Base-by-base conservation (phyloP, 306 rosid species). In the Prinsepia uniflora region DNA sequence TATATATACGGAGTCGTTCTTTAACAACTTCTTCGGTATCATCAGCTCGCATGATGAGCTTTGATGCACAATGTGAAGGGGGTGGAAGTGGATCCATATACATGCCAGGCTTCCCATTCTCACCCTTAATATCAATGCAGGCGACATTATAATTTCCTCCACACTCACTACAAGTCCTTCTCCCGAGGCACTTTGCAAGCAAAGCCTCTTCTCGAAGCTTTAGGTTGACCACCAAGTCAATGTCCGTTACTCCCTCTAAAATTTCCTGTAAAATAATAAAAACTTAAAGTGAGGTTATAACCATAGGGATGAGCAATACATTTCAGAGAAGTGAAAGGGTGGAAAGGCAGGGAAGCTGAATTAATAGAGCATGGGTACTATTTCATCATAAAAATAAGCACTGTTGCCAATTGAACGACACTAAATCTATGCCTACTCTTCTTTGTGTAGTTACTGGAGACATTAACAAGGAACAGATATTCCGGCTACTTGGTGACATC, bases 11-110 rank as follows among this genome's bases (percentile, higher is more conserved):
- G 12, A 83, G 71, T 41, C 87, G 77, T 68, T 72, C 77, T 71
- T 80, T 80, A 1, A 83, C 87, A 71, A 83, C 78, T 77, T 71
- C 84, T 75, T 80, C 84, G 11, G 82, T 80, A 71, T 83, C 87
- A 52, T 83, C 87, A 10, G 80, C 17, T 41, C 84, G 78, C 6
- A 74, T 77, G 73, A 80, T 77, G 12, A 83, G 87, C 76, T 83
- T 83, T 11, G 82, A 77, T 52, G 78, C 82, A 74, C 87, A 83
- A 34, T 77, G 71, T n/a, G 82, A 65, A 43, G 84, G 87, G 17
- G 87, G 87, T 18, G 67, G 81, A 56, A 83, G 87, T 19, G 87
- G 84, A 44, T 84, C 76, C 87, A 83, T 83, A 78, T 70, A 80
- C 68, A 83, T 77, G 65, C 68, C 78, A 39, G 82, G 82, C 61